These are phyloP conservation scores for Gracilaria domingensis DNA, from an alignment of 23 red algal species.

Conservation along the genomic window DNA sequence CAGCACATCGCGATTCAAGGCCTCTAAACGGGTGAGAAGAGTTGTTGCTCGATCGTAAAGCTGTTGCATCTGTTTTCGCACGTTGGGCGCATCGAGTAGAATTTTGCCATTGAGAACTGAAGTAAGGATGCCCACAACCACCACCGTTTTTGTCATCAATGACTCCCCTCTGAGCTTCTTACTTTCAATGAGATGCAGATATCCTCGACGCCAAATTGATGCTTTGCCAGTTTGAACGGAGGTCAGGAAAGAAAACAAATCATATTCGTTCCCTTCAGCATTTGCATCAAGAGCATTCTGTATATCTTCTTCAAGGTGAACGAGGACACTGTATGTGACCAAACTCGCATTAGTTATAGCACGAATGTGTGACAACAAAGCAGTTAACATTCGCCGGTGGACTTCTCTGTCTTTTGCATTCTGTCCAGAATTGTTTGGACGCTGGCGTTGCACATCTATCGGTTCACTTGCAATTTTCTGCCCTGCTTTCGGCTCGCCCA, in stretches of 20 bases:
- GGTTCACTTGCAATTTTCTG: not conserved
- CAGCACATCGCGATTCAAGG: constrained; percentile 38
- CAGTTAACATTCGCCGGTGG: constrained; percentile 46
- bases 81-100: constrained; percentile 41
- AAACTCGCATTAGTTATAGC: constrained; percentile 54
- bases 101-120: constrained; percentile 58
- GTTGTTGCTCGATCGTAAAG: constrained; percentile 53
- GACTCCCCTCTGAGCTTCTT: constrained; percentile 38
- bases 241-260: constrained; percentile 67
- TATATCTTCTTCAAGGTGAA: constrained; percentile 67
- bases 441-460: not conserved
- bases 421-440: not conserved
- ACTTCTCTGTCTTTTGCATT: constrained; percentile 58
- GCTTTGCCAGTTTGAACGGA: not conserved
- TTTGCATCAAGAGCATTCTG: constrained; percentile 78
- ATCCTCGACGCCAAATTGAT: constrained; percentile 8
- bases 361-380: constrained; percentile 59
- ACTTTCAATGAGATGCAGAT: constrained; percentile 24
- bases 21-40: constrained; percentile 67
- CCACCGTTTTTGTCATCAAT: constrained; percentile 33
- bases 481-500: not conserved
- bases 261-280: constrained; percentile 56
- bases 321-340: constrained; percentile 40
- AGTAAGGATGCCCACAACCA: constrained; percentile 50
- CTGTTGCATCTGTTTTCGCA: constrained; percentile 36